Conservation (phyloP, 2,329 filamentous ascomycete genomes). For the Penicillium sp. region DNA sequence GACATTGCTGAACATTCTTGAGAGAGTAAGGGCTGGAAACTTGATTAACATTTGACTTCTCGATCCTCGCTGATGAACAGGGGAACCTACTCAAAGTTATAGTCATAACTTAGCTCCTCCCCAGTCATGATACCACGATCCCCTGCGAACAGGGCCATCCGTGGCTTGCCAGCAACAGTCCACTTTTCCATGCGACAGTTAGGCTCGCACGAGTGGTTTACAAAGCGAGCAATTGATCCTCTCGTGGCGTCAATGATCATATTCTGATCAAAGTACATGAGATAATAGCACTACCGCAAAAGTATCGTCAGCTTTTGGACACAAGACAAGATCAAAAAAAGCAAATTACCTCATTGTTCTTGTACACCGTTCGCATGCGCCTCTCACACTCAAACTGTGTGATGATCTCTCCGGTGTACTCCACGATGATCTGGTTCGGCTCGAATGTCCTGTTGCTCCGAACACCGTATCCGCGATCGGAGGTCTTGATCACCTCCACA, state of each 20-base stretch:
- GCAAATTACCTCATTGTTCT: conserved; percentile 73
- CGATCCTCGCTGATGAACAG: background rate
- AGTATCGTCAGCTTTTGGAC: conserved; percentile 8
- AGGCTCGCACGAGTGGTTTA: conserved; percentile 94
- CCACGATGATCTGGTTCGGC: conserved; percentile 91
- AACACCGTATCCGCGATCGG: conserved; percentile 83
- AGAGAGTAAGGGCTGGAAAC: conserved; percentile 48
- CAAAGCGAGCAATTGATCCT: conserved; percentile 92
- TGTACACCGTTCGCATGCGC: conserved; percentile 89
- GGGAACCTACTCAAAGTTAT: conserved; percentile 59
- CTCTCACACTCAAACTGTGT: conserved; percentile 89
- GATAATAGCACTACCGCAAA: conserved; percentile 72
- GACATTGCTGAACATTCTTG: conserved; percentile 59
- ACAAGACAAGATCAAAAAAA: background rate
- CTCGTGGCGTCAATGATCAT: conserved; percentile 98
- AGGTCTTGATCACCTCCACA: conserved; percentile 89
- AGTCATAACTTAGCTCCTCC: conserved; percentile 93
- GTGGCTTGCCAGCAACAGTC: conserved; percentile 86
- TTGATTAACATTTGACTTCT: conserved; percentile 8
- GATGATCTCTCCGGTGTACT: conserved; percentile 97
- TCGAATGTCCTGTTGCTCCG: conserved; percentile 83
- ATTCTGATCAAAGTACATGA: conserved; percentile 98
- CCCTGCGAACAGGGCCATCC: conserved; percentile 95
- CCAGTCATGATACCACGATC: conserved; percentile 86
- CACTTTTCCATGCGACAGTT: conserved; percentile 98